These are phyloP conservation scores for Neurospora terricola DNA, from an alignment of 495 filamentous ascomycete species.

Conservation along the genomic window DNA sequence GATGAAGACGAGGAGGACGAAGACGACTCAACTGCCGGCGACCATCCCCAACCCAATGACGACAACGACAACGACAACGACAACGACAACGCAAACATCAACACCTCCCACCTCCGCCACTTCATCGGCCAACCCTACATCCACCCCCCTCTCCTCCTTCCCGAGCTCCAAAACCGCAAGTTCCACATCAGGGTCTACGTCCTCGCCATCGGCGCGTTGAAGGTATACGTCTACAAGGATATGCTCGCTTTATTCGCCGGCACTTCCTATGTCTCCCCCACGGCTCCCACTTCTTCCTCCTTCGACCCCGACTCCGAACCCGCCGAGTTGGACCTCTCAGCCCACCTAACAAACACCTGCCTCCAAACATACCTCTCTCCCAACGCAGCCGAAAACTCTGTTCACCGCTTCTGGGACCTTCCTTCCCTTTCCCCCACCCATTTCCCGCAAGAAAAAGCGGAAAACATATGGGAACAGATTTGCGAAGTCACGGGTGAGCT, in stretches of 20 bases:
- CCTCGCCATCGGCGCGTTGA: slow-evolving; percentile 62
- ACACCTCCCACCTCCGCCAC: slow-evolving; percentile 86
- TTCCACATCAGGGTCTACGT: slow-evolving; percentile 95
- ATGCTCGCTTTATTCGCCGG: slow-evolving; percentile 92
- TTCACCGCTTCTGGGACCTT: slow-evolving; percentile 59
- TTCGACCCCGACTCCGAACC: too few relatives aligned
- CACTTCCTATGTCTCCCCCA: slow-evolving; percentile 46
- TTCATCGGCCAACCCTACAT: slow-evolving; percentile 97
- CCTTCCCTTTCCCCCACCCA: slow-evolving; percentile 32
- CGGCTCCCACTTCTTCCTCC: slow-evolving; percentile 11
- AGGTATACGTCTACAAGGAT: slow-evolving; percentile 75
- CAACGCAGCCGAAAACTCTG: slow-evolving; percentile 55
- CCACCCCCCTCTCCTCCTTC: slow-evolving; percentile 72
- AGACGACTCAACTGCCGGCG: slow-evolving; percentile 1
- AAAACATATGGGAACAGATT: slow-evolving; percentile 62
- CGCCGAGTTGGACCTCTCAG: slow-evolving; percentile 30
- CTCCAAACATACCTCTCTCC: slow-evolving; percentile 77
- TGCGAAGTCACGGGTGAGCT: slow-evolving; percentile 57
- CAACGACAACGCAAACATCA: slow-evolving; percentile 42
- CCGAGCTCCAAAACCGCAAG: slow-evolving; percentile 54
- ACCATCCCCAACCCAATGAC: slow-evolving; percentile 7
- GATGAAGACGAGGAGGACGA: slow-evolving; percentile 51
- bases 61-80: not conserved
- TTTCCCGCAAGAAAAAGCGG: slow-evolving; percentile 25
- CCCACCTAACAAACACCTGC: slow-evolving; percentile 55